Conservation (phyloP, 805 yeast genomes). For the Hanseniaspora clermontiae region DNA sequence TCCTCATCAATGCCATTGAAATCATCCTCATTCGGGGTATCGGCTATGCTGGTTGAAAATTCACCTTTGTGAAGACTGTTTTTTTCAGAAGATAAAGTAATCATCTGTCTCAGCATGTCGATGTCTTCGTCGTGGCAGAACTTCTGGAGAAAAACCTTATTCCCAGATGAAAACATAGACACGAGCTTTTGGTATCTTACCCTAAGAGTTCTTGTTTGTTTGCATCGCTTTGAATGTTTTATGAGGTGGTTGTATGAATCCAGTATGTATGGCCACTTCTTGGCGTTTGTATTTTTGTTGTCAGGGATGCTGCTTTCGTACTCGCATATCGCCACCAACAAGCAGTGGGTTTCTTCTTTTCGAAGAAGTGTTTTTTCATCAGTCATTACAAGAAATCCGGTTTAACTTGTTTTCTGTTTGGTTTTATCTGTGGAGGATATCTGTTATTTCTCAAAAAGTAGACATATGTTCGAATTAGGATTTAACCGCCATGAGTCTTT, state of each 20-base stretch:
- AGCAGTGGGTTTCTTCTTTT: not conserved
- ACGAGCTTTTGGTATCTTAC: slow-evolving; percentile 22
- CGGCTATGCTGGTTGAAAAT: not conserved
- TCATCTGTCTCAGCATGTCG: not conserved
- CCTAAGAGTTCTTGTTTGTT: slow-evolving; percentile 25
- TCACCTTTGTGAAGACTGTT: not conserved
- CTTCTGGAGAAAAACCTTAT: not conserved
- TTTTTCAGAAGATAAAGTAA: not conserved
- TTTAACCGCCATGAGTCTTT: too few species aligned
- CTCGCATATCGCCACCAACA: slow-evolving; percentile 3
- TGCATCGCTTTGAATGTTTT: slow-evolving; percentile 17
- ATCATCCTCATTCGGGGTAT: not conserved
- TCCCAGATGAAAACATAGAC: slow-evolving; percentile 14
- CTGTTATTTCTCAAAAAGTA: too few species aligned
- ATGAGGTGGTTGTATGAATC: slow-evolving; percentile 21
- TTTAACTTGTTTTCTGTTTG: not conserved
- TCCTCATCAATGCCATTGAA: not conserved
- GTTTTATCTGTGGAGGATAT: too few species aligned
- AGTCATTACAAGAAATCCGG: not conserved
- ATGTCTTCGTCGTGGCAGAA: not conserved
- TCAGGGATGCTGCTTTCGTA: slow-evolving; percentile 20
- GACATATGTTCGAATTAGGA: too few species aligned
- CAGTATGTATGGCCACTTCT: slow-evolving; percentile 23
- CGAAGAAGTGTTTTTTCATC: not conserved
- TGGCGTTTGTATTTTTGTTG: slow-evolving; percentile 13